Evolutionary conservation across 1,284 basidiomycete species (phyloP), one percentile per base, ranked within the genome.

Genomic region (Retiboletus flavoniger): DNA sequence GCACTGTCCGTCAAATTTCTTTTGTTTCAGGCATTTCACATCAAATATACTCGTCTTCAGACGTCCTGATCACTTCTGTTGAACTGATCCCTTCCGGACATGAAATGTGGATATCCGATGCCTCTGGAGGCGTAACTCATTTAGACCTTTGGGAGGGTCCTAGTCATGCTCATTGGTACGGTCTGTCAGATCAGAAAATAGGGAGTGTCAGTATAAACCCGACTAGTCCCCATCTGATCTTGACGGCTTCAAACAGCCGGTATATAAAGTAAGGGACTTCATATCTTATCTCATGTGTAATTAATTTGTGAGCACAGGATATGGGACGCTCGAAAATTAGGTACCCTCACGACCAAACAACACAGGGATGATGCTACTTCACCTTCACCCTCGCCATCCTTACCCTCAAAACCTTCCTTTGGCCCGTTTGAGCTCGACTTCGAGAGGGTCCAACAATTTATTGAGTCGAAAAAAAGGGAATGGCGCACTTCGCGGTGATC

Each of bases 71-170:
- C 26, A 81, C 79, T 13, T 84, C 81, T 58, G 74, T 91, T 50
- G 89, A 92, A 60, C 61, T 90, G 16, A 70, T 80, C 1, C 81
- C 84, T 1, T 72, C 74, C 5, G 89, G 89, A 0, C 73, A 85
- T 50, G 89, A 91, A 62, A 80, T 92, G 78, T 92, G 89, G 89
- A 77, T 91, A 48, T 88, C 89, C 0, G 89, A 92, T 64, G 77
- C 75, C 1, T 60, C 69, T 8, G 89, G 89, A 16, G 84, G 87
- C 19, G 71, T 83, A 3, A 87, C 85, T 5, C 89, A 90, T 60
- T 70, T 89, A 26, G 89, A 92, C 66, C 70, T 89, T 34, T 82
- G 89, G 7, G 78, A 89, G 63, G 74, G 77, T 51, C 80, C 79
- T 56, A 76, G 75, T 2, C 79, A 78, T 39, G 76, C 79, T 5